Evolutionary conservation across 352 stramenopile genomes (phyloP), one percentile per base, ranked within the genome.

Genomic region (Blastocystis sp.): DNA sequence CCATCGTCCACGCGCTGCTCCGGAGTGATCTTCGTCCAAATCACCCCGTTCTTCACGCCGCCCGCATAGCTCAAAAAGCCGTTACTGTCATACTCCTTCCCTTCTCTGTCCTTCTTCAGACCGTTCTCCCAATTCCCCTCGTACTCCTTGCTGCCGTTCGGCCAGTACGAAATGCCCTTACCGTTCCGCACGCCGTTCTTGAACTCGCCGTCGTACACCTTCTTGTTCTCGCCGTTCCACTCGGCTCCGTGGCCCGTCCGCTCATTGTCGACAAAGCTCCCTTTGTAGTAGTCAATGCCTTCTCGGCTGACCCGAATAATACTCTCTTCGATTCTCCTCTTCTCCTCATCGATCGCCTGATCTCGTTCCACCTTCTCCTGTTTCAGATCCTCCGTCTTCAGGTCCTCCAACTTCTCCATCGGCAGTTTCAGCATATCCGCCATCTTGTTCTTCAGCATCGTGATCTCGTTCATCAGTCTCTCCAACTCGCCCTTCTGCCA

Each of bases 141-240:
- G 66, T 81, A 81, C 59, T 65, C 63, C 14, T 48, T 64, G 6
- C 40, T 66, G 19, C 71, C 71, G n/a, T 59, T 81, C 1, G 52
- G 11, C n/a, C 63, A 28, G 28, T 57, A 81, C 42, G 62, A 48
- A 11, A 38, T 66, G 6, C 71, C 71, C 19, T 43, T 6, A n/a
- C 71, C 71, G 40, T 68, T 6, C 28, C 40, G 52, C 34, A 14
- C 52, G 2, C 71, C 48, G 63, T 66, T 21, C 52, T 40, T 7
- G 48, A 17, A 14, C 48, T 57, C 48, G 48, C 48, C 48, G 14
- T 14, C 6, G 14, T 57, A 57, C 48, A 57, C 6, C 48, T 17
- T 7, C 48, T 57, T 57, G 6, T 14, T 14, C 6, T 17, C 14
- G 6, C 6, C 48, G 48, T 57, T 57, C 48, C 48, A 57, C 14